A percentile compares a stretch with the other conserved stretches of the same genome.
phyloP scores from a whole-genome alignment of 2,329 filamentous ascomycete species.

The Penicillium thymicola region DNA sequence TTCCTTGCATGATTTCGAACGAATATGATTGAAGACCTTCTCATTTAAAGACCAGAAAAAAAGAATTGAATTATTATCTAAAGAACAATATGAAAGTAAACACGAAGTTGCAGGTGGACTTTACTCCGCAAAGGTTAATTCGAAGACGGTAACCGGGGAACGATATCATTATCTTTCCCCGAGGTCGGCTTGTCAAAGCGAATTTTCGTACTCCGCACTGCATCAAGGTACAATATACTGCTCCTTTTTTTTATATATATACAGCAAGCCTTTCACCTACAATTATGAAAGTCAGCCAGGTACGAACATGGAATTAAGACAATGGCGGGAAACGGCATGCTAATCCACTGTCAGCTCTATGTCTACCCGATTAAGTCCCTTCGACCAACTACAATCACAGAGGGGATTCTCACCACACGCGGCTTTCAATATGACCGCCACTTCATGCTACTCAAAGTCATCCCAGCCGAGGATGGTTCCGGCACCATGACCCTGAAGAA shows the following conservation, averaged over 20 bases:
- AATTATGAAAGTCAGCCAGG: constrained; percentile 41
- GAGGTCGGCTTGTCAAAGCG: not conserved
- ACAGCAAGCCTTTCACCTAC: not conserved
- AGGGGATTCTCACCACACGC: constrained; percentile 56
- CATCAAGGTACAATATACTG: not conserved
- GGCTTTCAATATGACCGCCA: constrained; percentile 65
- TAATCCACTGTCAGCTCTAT: constrained; percentile 52
- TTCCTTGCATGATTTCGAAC: constrained; percentile 22
- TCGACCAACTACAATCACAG: constrained; percentile 56
- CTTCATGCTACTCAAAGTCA: constrained; percentile 65
- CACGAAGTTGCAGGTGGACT: too few species aligned
- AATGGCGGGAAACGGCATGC: not conserved
- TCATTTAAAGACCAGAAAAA: not conserved
- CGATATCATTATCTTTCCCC: not conserved
- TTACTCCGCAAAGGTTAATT: not conserved
- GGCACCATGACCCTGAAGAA: constrained; percentile 43
- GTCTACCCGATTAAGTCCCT: constrained; percentile 73
- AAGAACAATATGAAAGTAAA: too few species aligned
- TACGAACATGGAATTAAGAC: constrained; percentile 11
- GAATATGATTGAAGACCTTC: constrained; percentile 22
- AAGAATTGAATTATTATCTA: not conserved
- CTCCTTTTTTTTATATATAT: not conserved
- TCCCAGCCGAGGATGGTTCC: constrained; percentile 23
- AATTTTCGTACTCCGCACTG: not conserved
- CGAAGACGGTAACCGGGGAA: not conserved